phyloP scores from a whole-genome alignment of 805 yeast species.

The Cyberlindnera sargentensis region DNA sequence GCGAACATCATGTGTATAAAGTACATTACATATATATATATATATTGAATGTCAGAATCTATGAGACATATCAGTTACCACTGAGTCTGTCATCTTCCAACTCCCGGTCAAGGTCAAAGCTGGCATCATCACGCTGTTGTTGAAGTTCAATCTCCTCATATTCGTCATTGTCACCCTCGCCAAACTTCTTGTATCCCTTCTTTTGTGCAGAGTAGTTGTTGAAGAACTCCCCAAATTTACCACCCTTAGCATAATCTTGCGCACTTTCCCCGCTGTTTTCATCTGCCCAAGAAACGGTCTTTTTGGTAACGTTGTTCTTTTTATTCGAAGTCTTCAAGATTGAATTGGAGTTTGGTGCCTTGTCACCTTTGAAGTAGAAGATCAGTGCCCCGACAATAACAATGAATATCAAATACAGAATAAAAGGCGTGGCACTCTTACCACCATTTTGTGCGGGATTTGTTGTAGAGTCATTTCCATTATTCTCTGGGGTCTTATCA shows the following conservation, averaged over 20 bases:
- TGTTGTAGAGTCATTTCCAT: neutral
- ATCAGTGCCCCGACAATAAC: constrained; percentile 15
- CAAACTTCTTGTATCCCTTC: constrained; percentile 10
- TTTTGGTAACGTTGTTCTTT: constrained; percentile 12
- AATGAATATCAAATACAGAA: constrained; percentile 16
- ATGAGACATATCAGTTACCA: no score
- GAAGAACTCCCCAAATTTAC: constrained; percentile 15
- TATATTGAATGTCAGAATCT: no score
- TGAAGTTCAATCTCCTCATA: constrained; percentile 19
- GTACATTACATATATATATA: no score
- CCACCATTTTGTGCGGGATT: constrained; percentile 2
- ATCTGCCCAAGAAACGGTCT: constrained; percentile 34
- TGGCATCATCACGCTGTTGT: constrained; percentile 7
- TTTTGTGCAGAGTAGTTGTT: constrained; percentile 12
- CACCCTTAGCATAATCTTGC: constrained; percentile 2
- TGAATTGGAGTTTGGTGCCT: constrained; percentile 13
- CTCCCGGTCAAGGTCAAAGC: constrained; percentile 19
- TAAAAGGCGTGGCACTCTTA: constrained; percentile 19
- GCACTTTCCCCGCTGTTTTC: constrained; percentile 19
- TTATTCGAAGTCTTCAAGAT: constrained; percentile 14
- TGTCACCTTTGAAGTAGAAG: constrained; percentile 14
- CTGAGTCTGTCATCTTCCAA: constrained; percentile 2
- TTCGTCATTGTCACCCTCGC: neutral
- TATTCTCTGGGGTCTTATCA: neutral
- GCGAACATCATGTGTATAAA: no score